Base-by-base conservation (phyloP, 768 basidiomycete genomes). In the Tricholoma furcatifolium region DNA sequence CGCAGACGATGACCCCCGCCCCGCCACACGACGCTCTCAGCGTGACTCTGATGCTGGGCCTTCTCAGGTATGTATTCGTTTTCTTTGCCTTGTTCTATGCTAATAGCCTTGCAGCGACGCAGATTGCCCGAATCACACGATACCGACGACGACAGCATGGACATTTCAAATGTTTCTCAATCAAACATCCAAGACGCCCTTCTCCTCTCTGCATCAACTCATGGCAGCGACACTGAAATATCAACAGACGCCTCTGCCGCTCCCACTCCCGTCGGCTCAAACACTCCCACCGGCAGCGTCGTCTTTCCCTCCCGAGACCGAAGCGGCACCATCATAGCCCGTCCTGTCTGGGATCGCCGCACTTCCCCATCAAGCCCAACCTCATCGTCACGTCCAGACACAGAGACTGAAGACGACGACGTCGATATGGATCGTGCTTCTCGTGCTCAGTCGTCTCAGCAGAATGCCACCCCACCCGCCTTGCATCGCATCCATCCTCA, bases 371-470 rank as follows among this genome's bases (percentile, higher is more conserved):
- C 40, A 17, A 34, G 27, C 27, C 27, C 27, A 27, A 27, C 27
- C 3, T 27, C 27, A 4, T 27, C 27, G 4, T 27, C 27, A 27
- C 3, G 85, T 11, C 76, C 84, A 0, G 85, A 88, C 52, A 86
- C 87, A 0, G 89, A 91, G 69, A 86, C 88, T 0, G 90, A 94
- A 64, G 87, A 88, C 45, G 88, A 89, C 32, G 74, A 77, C 45
- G 76, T 79, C 67, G 73, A 72, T 44, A 64, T 64, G 53, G 61
- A 60, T 21, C 66, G 66, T 31, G 59, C 50, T 7, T 27, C 27
- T 7, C 27, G 27, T 27, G 4, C 27, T 4, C 27, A 27, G 27
- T 27, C 27, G 7, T n/a, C n/a, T n/a, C n/a, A n/a, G n/a, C 27
- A 27, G 27, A 27, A 27, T 27, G 7, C 27, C 27, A 27, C 27